A percentile compares a stretch with the other conserved stretches of the same genome.
phyloP scores from a whole-genome alignment of 768 basidiomycete species.

The Naganishia randhawae region DNA sequence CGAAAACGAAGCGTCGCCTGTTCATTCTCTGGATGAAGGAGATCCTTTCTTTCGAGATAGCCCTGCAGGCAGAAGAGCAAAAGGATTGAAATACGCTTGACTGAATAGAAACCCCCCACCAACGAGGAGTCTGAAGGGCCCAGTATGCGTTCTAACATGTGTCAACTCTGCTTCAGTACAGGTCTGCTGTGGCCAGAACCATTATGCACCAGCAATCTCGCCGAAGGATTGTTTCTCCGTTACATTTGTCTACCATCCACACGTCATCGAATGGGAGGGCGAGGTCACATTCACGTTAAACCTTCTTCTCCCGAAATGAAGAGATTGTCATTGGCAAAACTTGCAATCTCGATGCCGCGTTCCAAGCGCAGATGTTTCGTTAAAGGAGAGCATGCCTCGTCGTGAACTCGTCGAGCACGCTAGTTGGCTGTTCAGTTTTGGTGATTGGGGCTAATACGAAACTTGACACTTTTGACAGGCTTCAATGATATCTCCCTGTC shows the following conservation, averaged over 20 bases:
- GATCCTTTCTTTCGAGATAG: background rate
- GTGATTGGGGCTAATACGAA: no score
- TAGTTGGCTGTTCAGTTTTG: no score
- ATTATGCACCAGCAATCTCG: background rate
- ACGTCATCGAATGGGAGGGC: background rate
- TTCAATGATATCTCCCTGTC: no score
- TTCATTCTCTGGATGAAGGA: background rate
- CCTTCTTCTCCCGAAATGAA: background rate
- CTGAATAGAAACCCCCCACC: background rate
- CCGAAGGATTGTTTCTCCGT: background rate
- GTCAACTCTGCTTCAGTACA: background rate
- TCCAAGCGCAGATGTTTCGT: background rate
- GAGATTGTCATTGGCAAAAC: background rate
- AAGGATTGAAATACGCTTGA: background rate
- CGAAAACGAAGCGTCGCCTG: background rate
- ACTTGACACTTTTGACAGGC: no score
- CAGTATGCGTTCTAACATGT: background rate
- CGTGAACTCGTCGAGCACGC: no score
- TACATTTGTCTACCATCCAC: background rate
- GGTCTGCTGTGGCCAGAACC: background rate
- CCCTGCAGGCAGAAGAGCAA: background rate
- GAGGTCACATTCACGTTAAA: background rate
- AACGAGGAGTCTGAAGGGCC: no score
- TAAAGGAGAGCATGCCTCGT: background rate
- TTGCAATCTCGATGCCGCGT: background rate